phyloP scores from a whole-genome alignment of 495 filamentous ascomycete genomes.

The Talaromyces liani region DNA sequence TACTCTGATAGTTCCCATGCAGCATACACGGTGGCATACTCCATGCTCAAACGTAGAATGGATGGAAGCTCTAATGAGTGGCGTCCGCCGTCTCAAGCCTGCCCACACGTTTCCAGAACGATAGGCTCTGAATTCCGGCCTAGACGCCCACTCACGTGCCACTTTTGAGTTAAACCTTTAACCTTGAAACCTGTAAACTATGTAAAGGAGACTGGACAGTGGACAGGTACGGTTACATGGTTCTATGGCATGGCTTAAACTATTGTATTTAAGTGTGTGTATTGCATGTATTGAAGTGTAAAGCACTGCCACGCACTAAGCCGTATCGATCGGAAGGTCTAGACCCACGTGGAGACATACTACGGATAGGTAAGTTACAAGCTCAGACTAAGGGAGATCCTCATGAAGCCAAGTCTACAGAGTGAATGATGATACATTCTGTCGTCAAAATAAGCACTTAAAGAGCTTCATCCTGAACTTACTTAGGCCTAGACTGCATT shows the following conservation, averaged over 20 bases:
- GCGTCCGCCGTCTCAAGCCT: constrained; percentile 7
- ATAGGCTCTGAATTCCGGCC: constrained; percentile 25
- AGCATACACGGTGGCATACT: too few species aligned
- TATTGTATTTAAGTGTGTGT: neutral
- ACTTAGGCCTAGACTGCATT: too few species aligned
- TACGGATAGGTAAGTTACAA: too few species aligned
- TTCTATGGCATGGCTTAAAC: neutral
- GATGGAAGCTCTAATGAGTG: neutral
- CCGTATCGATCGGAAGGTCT: neutral
- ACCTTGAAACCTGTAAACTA: too few species aligned
- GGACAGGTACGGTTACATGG: neutral
- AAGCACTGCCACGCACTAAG: neutral
- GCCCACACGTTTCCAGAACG: constrained; percentile 5
- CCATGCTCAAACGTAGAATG: too few species aligned
- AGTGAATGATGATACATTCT: too few species aligned
- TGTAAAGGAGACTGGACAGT: neutral
- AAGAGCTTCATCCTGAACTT: too few species aligned
- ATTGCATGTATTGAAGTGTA: neutral
- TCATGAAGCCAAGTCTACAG: neutral
- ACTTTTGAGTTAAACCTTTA: neutral
- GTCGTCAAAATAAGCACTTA: too few species aligned
- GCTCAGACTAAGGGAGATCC: neutral
- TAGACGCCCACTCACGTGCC: constrained; percentile 10
- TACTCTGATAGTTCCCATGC: too few species aligned
- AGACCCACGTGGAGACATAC: neutral